Conservation (phyloP, 2,329 filamentous ascomycete genomes). For the Pseudogymnoascus sp. region DNA sequence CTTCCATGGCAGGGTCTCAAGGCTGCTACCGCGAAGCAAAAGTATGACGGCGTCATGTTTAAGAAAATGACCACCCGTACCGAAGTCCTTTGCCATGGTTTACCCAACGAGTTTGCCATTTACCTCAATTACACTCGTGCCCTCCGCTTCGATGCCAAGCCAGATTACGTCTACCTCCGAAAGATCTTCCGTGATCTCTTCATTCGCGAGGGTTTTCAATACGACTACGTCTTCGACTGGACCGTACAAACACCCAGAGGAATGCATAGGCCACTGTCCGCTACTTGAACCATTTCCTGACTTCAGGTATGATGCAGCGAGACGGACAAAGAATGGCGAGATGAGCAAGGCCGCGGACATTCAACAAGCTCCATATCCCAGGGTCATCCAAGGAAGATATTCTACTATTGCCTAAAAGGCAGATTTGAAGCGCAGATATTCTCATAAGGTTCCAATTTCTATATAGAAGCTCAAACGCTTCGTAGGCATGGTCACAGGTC, state of each 20-base stretch:
- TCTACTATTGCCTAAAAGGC: conserved; percentile 9
- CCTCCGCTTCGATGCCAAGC: conserved; percentile 98
- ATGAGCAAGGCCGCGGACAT: conserved; percentile 17
- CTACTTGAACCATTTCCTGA: conserved; percentile 16
- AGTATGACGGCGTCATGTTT: conserved; percentile 99
- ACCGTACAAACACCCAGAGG: conserved; percentile 99
- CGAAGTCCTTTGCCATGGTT: conserved; percentile 95
- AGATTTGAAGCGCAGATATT: conserved; percentile 18
- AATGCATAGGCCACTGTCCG: conserved; percentile 78
- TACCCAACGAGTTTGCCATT: conserved; percentile 99
- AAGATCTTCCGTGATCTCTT: conserved; percentile 99
- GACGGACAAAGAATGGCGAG: conserved; percentile 15
- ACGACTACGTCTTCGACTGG: conserved; percentile 99
- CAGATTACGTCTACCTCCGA: conserved; percentile 97
- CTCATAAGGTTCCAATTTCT: conserved; percentile 14
- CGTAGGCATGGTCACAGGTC: conserved; percentile 16
- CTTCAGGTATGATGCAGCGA: conserved; percentile 16
- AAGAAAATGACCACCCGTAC: conserved; percentile 99
- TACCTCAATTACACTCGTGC: conserved; percentile 99
- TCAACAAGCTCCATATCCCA: conserved; percentile 16
- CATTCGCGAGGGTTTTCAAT: conserved; percentile 97
- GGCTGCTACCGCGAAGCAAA: conserved; percentile 99
- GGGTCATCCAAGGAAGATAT: conserved; percentile 10
- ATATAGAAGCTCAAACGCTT: conserved; percentile 17
- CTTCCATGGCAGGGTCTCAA: conserved; percentile 98